These are phyloP conservation scores for Suillus subalutaceus DNA, from an alignment of 768 basidiomycete genomes.

Conservation along the genomic window DNA sequence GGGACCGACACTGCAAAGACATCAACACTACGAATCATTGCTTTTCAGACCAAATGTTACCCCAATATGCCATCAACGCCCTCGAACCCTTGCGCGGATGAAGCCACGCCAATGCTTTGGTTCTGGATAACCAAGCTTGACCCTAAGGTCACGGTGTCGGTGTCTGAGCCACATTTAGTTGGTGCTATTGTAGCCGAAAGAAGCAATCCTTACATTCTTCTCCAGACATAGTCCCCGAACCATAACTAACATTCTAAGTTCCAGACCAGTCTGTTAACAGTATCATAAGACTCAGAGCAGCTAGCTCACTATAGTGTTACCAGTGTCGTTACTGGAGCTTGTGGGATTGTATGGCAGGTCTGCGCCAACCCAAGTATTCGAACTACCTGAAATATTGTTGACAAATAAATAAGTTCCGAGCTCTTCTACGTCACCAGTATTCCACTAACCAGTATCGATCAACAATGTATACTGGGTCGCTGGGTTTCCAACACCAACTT, in stretches of 20 bases:
- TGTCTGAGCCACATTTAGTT: conserved; percentile 31
- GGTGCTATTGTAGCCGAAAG: neutral
- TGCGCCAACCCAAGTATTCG: conserved; percentile 60
- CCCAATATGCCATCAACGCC: conserved; percentile 55
- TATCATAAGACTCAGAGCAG: conserved; percentile 29
- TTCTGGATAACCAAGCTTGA: conserved; percentile 42
- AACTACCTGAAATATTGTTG: conserved; percentile 34
- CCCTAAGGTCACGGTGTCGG: conserved; percentile 45
- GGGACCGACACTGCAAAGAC: conserved; percentile 44
- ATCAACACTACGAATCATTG: neutral
- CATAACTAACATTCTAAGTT: conserved; percentile 52
- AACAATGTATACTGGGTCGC: conserved; percentile 50
- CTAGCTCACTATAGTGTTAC: conserved; percentile 34
- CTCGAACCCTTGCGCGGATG: conserved; percentile 40
- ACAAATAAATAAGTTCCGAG: neutral
- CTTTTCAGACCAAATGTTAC: conserved; percentile 20
- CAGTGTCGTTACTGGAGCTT: conserved; percentile 42
- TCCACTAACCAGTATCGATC: conserved; percentile 51
- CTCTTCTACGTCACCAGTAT: neutral
- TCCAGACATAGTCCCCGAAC: conserved; percentile 56
- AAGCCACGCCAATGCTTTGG: conserved; percentile 48
- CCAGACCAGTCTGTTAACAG: neutral
- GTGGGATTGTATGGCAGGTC: conserved; percentile 45
- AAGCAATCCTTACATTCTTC: conserved; percentile 45
- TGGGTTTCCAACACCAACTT: conserved; percentile 51